Percentiles rank a stretch among this genome's conserved stretches.
Evolutionary conservation across 176 grass and related monocot species (phyloP).

Genomic region (Phyllostachys edulis): DNA sequence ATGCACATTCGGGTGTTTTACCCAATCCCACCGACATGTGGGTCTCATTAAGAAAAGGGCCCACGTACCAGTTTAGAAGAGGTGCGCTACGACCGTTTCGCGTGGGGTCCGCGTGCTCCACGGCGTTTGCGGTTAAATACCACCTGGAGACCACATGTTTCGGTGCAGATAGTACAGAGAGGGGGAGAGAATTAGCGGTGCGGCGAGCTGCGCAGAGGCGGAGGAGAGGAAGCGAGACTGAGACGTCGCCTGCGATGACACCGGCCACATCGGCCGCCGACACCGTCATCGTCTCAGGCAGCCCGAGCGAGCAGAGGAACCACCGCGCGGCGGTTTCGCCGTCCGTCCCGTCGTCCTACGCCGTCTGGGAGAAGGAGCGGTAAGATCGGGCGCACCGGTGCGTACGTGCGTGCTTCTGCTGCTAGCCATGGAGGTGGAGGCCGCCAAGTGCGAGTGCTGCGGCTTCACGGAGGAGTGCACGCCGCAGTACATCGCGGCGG

Average conservation of each 20-base stretch:
- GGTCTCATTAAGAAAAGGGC: not conserved
- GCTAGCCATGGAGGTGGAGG: constrained; percentile 55
- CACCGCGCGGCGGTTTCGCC: constrained; percentile 37
- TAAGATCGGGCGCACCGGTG: not conserved
- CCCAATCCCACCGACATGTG: not conserved
- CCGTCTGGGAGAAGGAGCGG: constrained; percentile 83
- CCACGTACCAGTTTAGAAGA: not conserved
- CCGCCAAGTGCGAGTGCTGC: constrained; percentile 66
- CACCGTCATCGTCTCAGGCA: not conserved
- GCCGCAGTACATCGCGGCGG: constrained; percentile 65
- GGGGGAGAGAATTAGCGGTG: not conserved
- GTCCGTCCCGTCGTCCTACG: constrained; percentile 49
- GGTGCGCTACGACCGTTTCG: not conserved
- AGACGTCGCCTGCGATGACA: constrained; percentile 62
- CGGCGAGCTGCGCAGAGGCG: not conserved
- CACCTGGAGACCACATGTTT: constrained; percentile 13
- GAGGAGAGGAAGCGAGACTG: not conserved
- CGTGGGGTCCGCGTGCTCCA: not conserved
- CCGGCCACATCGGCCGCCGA: constrained; percentile 32
- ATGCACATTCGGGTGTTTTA: accelerated
- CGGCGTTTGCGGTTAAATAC: constrained; percentile 33
- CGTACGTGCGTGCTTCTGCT: not conserved
- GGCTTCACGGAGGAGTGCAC: constrained; percentile 91
- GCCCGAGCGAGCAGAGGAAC: constrained; percentile 26
- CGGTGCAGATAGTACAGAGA: not conserved